phyloP scores from a whole-genome alignment of 2,329 filamentous ascomycete genomes.

The Fusarium tanahbumbuense region DNA sequence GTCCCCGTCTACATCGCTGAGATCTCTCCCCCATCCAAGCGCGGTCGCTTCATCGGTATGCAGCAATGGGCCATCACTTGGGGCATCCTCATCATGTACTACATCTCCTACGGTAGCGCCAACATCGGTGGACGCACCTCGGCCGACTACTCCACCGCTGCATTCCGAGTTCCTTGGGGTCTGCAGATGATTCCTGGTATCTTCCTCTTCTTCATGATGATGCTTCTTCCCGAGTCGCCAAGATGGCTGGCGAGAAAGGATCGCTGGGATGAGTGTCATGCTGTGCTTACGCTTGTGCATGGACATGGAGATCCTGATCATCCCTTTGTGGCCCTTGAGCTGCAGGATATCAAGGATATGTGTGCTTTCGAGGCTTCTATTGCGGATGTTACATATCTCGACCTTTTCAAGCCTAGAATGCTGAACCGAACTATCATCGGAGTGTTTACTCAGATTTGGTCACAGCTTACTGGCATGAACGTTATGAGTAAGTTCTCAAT shows the following conservation, averaged over 20 bases:
- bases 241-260: slow-evolving; percentile 77
- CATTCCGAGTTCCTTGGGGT: slow-evolving; percentile 72
- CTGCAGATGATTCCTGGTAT: slow-evolving; percentile 68
- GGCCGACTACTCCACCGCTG: slow-evolving; percentile 64
- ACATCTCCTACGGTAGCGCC: slow-evolving; percentile 74
- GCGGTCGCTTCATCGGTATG: slow-evolving; percentile 57
- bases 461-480: slow-evolving; percentile 68
- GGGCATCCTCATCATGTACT: slow-evolving; percentile 75
- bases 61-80: slow-evolving; percentile 80
- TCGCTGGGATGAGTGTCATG: slow-evolving; percentile 68
- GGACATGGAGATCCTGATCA: slow-evolving; percentile 72
- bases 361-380: slow-evolving; percentile 79
- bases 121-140: slow-evolving; percentile 60
- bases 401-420: slow-evolving; percentile 78
- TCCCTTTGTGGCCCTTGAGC: slow-evolving; percentile 74
- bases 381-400: slow-evolving; percentile 75
- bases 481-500: slow-evolving; percentile 62
- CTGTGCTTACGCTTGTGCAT: slow-evolving; percentile 68
- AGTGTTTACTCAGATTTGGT: slow-evolving; percentile 66
- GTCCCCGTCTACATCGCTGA: slow-evolving; percentile 79
- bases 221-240: slow-evolving; percentile 65
- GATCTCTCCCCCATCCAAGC: slow-evolving; percentile 68
- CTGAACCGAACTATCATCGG: slow-evolving; percentile 64
- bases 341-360: slow-evolving; percentile 78
- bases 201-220: slow-evolving; percentile 69